Percentiles rank a stretch among this genome's conserved stretches.
Evolutionary conservation across 1,139 yeast genomes (phyloP).

Genomic region (Saccharomyces hybrid): DNA sequence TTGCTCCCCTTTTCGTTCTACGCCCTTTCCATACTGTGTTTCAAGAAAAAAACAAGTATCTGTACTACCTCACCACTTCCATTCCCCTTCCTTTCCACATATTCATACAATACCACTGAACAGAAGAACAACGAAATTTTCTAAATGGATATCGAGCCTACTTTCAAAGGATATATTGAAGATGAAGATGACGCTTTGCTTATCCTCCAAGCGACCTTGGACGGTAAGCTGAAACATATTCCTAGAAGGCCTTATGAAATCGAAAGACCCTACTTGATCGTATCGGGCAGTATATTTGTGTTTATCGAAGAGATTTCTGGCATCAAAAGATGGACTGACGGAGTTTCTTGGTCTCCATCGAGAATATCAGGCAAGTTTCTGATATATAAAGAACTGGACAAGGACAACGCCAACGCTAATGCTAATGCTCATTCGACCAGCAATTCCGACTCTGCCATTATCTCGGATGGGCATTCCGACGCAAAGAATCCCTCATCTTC

Average conservation of each 20-base stretch:
- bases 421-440: neutral
- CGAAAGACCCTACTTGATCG: slow-evolving; percentile 56
- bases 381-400: slow-evolving; percentile 68
- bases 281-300: slow-evolving; percentile 73
- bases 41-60: neutral
- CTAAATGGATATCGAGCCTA: slow-evolving; percentile 38
- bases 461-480: neutral
- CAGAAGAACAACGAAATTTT: neutral
- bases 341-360: slow-evolving; percentile 88
- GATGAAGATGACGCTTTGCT: slow-evolving; percentile 76
- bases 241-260: slow-evolving; percentile 73
- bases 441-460: neutral
- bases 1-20: neutral
- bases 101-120: neutral
- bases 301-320: slow-evolving; percentile 75
- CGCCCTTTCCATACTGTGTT: neutral
- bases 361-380: slow-evolving; percentile 75
- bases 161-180: slow-evolving; percentile 73
- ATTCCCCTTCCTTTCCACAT: neutral
- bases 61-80: neutral
- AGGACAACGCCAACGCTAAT: slow-evolving; percentile 2
- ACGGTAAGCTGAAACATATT: slow-evolving; percentile 51
- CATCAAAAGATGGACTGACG: slow-evolving; percentile 90
- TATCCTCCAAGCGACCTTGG: slow-evolving; percentile 67
- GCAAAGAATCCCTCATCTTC: neutral